Evolutionary conservation across 305 asterid genomes (phyloP).

Genomic region (Rubia balearica): DNA sequence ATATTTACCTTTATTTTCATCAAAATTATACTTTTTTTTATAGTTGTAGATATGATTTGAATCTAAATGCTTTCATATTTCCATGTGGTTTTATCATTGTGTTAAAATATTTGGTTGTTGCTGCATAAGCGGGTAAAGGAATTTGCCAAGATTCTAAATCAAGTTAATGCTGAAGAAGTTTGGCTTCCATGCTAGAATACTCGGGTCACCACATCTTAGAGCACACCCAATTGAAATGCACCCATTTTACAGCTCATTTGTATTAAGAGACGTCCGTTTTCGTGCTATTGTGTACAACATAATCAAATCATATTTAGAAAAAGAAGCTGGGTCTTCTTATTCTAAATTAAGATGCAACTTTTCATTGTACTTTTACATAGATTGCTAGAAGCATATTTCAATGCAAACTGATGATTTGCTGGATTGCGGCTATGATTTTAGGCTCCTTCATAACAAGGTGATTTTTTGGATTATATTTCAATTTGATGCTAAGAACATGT

Average conservation of each 20-base stretch:
- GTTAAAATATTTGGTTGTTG: conserved; percentile 18
- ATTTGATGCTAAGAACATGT: neutral
- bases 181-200: no score
- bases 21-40: neutral
- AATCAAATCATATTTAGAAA: no score
- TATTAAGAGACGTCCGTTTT: no score
- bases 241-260: neutral
- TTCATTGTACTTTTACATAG: neutral
- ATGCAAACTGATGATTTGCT: conserved; percentile 7
- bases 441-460: conserved; percentile 56
- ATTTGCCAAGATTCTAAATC: conserved; percentile 77
- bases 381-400: neutral
- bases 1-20: conserved; percentile 8
- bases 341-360: no score
- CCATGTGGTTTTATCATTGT: conserved; percentile 2
- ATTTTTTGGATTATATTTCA: conserved; percentile 7
- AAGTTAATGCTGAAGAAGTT: conserved; percentile 82
- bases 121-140: conserved; percentile 80
- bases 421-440: neutral
- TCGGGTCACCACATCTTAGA: conserved; percentile 2
- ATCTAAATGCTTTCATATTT: neutral
- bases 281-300: no score
- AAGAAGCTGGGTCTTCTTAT: no score
- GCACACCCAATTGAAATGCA: neutral
- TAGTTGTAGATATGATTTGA: neutral